Base-by-base conservation (phyloP, 1,284 basidiomycete genomes). In the Ceratobasidium sp. region DNA sequence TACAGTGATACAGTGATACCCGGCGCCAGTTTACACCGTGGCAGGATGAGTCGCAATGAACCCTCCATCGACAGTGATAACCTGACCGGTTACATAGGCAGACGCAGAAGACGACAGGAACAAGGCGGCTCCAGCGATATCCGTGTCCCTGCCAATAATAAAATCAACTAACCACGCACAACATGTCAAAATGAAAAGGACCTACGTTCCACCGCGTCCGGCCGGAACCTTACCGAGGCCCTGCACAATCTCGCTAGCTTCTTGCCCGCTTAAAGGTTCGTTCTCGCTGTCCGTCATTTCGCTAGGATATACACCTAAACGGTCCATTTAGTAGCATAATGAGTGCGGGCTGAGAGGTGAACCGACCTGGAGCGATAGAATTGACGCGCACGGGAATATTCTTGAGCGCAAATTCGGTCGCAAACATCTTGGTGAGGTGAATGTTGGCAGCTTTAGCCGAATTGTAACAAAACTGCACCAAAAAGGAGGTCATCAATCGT, bases 401-500 rank as follows among this genome's bases (percentile, higher is more conserved):
- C 80, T 90, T 90, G 71, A 93, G 84, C 1, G 90, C 89, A 75
- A 93, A 87, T 80, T 95, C 93, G 0, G 92, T 93, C 0, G 92
- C 85, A 68, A 95, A 82, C 88, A 94, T 88, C 82, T 87, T 90
- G 6, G 91, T 92, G 13, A 95, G 84, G 79, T 94, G 92, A 8
- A 90, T 87, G 2, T 89, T 88, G 0, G 92, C 94, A 0, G 91
- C 92, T 82, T 95, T 95, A 13, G 91, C 85, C 78, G 90, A 90
- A 82, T 94, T 94, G 82, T 95, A 94, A 44, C 88, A 89, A 80
- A 94, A 94, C 92, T 94, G 92, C 93, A 80, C 25, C 25, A 29
- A 29, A 29, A 29, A 29, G 25, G 25, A 29, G 25, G 25, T 29
- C 25, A 29, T 29, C 25, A 29, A 29, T 29, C 25, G 25, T 29